These are phyloP conservation scores for Talaromyces sp. DNA, from an alignment of 2,329 filamentous ascomycete species.

Conservation along the genomic window DNA sequence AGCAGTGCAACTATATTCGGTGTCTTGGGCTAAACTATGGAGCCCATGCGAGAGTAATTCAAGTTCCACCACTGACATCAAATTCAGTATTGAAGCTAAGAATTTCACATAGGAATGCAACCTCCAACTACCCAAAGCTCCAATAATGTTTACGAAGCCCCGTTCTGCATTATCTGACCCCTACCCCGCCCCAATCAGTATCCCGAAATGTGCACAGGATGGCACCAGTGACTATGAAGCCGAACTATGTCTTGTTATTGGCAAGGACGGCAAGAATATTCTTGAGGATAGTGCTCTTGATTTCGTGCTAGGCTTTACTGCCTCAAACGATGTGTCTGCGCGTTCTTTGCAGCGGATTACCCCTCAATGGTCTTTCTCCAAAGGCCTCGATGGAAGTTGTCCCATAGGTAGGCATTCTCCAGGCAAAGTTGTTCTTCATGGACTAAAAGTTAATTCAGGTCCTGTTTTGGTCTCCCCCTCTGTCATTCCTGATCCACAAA, in stretches of 20 bases:
- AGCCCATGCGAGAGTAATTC: slow-evolving; percentile 34
- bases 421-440: too few relatives aligned
- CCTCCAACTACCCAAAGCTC: slow-evolving; percentile 30
- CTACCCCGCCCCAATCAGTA: slow-evolving; percentile 29
- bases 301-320: slow-evolving; percentile 38
- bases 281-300: slow-evolving; percentile 25
- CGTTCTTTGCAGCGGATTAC: slow-evolving; percentile 24
- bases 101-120: slow-evolving; percentile 29
- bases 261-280: slow-evolving; percentile 24
- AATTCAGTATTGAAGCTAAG: too few relatives aligned
- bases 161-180: slow-evolving; percentile 31
- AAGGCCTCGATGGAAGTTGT: slow-evolving; percentile 29
- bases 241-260: slow-evolving; percentile 32
- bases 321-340: slow-evolving; percentile 37
- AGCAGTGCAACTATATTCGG: slow-evolving; percentile 33
- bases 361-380: slow-evolving; percentile 29
- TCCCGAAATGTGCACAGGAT: slow-evolving; percentile 36
- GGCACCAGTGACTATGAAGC: slow-evolving; percentile 36
- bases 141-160: slow-evolving; percentile 36
- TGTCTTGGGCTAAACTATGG: slow-evolving; percentile 37
- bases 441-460: too few relatives aligned
- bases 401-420: too few relatives aligned
- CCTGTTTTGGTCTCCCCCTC: background rate
- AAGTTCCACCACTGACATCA: too few relatives aligned
- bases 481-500: background rate